These are phyloP conservation scores for Abrus precatorius DNA, from an alignment of 306 rosid genomes.

Conservation along the genomic window DNA sequence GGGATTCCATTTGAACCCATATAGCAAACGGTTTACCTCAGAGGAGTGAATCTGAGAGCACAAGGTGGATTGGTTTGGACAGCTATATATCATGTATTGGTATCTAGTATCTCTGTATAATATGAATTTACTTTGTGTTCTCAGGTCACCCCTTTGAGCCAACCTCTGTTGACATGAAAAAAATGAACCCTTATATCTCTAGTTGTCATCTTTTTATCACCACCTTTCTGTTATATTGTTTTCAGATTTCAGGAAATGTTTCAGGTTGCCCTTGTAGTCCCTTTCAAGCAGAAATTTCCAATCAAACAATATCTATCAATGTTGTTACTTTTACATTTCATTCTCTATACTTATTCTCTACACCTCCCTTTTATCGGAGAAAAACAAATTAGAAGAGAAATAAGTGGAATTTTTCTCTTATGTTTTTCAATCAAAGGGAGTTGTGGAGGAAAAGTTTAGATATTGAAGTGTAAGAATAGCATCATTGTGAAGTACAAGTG, in stretches of 20 bases:
- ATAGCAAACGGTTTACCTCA: constrained; percentile 47
- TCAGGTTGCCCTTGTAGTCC: constrained; percentile 9
- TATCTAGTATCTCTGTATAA: not conserved
- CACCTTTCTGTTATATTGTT: not conserved
- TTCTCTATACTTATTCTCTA: constrained; percentile 18
- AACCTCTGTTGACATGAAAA: constrained; percentile 31
- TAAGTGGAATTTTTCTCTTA: not conserved
- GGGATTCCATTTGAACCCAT: not conserved
- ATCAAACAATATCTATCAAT: constrained; percentile 19
- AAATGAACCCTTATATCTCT: not conserved
- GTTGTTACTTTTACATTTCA: constrained; percentile 38
- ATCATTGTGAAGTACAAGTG: constrained; percentile 19
- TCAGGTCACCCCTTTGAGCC: constrained; percentile 63
- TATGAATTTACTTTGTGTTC: constrained; percentile 53
- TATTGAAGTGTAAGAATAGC: constrained; percentile 19
- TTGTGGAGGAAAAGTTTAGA: constrained; percentile 44
- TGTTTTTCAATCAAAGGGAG: constrained; percentile 44
- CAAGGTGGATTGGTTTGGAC: constrained; percentile 34
- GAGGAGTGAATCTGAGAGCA: constrained; percentile 57
- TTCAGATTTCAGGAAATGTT: constrained; percentile 32
- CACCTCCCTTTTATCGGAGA: constrained; percentile 12
- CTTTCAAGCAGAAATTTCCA: not conserved
- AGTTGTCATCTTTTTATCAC: not conserved
- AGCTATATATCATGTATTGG: not conserved
- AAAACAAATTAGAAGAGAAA: not conserved